Evolutionary conservation across 1,139 yeast genomes (phyloP), one percentile per base, ranked within the genome.

Genomic region (Blastobotrys indianensis): DNA sequence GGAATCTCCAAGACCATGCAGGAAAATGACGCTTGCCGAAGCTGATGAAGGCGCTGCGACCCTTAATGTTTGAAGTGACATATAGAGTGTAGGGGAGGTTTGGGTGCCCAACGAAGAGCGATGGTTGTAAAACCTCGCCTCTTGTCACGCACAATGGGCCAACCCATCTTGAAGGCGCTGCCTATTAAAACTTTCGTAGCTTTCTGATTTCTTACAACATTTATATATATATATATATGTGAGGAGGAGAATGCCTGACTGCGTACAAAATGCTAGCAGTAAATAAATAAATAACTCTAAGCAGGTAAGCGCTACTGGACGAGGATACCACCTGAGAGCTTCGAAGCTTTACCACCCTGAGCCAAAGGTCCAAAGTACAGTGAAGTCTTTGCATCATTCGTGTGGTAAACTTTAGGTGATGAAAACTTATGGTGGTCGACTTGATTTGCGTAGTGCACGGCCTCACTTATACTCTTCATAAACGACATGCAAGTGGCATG

Each of bases 1-100:
- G 1, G 85, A 65, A 61, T 90, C 98, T 8, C 98, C 98, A 15
- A 92, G 72, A 0, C 98, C 98, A 61, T 92, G 98, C 46, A 87
- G 61, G 53, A 92, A 77, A 29, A 92, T 86, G 29, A 90, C 69
- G 1, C 94, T 82, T 1, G 88, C 82, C 2, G 79, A 67, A 4
- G 58, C 29, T 3, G 32, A 11, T 2, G 31, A 20, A 12, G 30
- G 15, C 2, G 45, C 45, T 13, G 45, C 39, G 11, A 41, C 45
- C 31, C 45, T 2, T 8, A 41, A 9, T 20, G 45, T 40, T 5
- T 39, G 28, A 11, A 36, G 20, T 10, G 37, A 3, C 45, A 41
- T 41, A 13, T 29, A 7, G 6, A 4, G 25, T 20, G 4, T 20
- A 7, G 25, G 4, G 25, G 7, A 20, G 7, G 25, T 4, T 20